Evolutionary conservation across 139 green algal species (phyloP), one percentile per base, ranked within the genome.

Genomic region (Chlorella sp.): DNA sequence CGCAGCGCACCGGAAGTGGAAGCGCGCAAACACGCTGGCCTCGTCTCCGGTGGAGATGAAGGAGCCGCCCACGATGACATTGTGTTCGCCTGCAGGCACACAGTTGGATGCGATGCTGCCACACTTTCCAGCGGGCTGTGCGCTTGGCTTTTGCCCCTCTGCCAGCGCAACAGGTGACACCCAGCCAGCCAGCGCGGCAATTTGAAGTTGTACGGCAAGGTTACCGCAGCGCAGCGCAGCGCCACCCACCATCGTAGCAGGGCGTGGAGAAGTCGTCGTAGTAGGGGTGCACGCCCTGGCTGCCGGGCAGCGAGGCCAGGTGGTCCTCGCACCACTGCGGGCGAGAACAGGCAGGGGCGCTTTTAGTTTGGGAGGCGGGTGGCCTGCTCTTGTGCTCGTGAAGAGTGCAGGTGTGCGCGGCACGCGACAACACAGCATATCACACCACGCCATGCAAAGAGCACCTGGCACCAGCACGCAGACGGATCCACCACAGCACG

Each of bases 191-290:
- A 65, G 22, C 56, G 30, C 22, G 56, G 56, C 56, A 16, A 65
- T 24, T 65, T 65, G 56, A n/a, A n/a, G n/a, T n/a, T n/a, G n/a
- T n/a, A n/a, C n/a, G n/a, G n/a, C n/a, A n/a, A n/a, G n/a, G n/a
- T 30, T 24, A 2, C 60, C 62, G 24, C 22, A 20, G 26, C 62
- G 34, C 7, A 14, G 0, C 36, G 36, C 4, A 9, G 40, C 11
- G 13, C 22, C 30, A 1, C 73, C 48, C 48, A 64, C 74, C 79
- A 22, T 84, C 93, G 83, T 95, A 96, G 90, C 93, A 96, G 34
- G 93, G 93, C 32, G 85, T 80, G 40, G 83, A 90, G 89, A 96
- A 96, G 86, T 96, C 94, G 86, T 96, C 93, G 51, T 96, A 96
- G 84, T 87, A 92, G n/a, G 89, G 90, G 88, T 94, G 91, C 73